Base-by-base conservation (phyloP, 2,329 filamentous ascomycete genomes). In the Raffaelea deltoideospora region DNA sequence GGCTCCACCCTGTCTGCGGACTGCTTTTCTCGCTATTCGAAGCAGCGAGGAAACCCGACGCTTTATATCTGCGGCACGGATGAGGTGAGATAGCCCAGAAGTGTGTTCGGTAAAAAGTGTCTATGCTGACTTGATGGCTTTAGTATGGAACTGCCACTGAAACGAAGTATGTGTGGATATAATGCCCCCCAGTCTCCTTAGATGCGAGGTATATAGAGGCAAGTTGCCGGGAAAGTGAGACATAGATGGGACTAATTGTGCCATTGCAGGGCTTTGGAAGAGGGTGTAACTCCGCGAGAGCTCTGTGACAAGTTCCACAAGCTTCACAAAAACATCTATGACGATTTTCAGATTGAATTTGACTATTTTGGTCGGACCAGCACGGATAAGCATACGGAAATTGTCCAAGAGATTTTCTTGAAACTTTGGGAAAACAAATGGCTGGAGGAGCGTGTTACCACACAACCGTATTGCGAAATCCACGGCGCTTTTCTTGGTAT, bases 321-420 rank as follows among this genome's bases (percentile, higher is more conserved):
- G 50, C 75, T 92, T 41, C 88, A 95, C 60, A 76, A 84, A 49
- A 81, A 81, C 33, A 80, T 94, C 45, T 96, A 95, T 59, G 73
- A 92, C 56, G 95, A 88, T 85, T 98, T 98, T 63, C 76, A 86
- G 53, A 88, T 96, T 52, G 77, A 72, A 40, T 96, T 96, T 54
- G 88, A 96, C 60, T 79, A 87, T 58, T 98, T 96, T 54, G 90
- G 87, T 43, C 79, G 87, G 41, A 96, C 90, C 5, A 85, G 87
- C 3, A 96, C 88, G 15, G 60, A 72, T 37, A 73, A 90, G 50
- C 90, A 96, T 59, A 95, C 86, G 18, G 73, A 85, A 47, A 96
- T 98, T 49, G 83, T 87, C 10, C 90, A 96, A 59, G 75, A 83
- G 44, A 87, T 96, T 46, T 96, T 96, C 59, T 64, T 67, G 38